phyloP scores from a whole-genome alignment of 345 rosid genomes.

The Moricandia moricandioides region DNA sequence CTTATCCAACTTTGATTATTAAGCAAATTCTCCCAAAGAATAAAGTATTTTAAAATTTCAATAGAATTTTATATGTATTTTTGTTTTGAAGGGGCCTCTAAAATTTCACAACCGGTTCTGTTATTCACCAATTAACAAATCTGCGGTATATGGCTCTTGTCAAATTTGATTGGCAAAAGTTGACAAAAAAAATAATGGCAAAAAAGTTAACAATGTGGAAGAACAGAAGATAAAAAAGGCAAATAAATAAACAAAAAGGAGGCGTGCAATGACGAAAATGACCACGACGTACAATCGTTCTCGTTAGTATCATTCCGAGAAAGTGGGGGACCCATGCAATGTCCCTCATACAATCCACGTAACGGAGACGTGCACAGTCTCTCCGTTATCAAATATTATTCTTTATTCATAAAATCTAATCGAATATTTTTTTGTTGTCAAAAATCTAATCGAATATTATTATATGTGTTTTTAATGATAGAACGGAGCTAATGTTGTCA shows the following conservation, averaged over 20 bases:
- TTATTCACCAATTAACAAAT: background rate
- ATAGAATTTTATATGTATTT: too few relatives aligned
- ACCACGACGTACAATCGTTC: slow-evolving; percentile 34
- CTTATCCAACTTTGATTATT: too few relatives aligned
- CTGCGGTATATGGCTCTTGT: background rate
- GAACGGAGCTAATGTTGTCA: too few relatives aligned
- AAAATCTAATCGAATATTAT: background rate
- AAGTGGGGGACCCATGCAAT: slow-evolving; percentile 53
- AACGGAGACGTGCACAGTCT: slow-evolving; percentile 46
- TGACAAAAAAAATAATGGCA: too few relatives aligned
- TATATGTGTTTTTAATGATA: background rate
- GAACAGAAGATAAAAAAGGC: background rate
- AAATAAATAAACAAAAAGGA: background rate
- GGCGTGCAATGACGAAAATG: slow-evolving; percentile 24
- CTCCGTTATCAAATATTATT: slow-evolving; percentile 13
- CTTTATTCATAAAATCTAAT: background rate
- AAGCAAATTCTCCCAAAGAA: too few relatives aligned
- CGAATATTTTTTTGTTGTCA: background rate
- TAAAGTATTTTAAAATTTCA: too few relatives aligned
- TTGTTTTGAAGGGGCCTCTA: too few relatives aligned
- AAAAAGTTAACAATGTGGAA: background rate
- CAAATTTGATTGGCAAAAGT: slow-evolving; percentile 8
- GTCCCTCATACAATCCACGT: slow-evolving; percentile 27
- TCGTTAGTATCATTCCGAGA: slow-evolving; percentile 26
- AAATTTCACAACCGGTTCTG: background rate